phyloP scores from a whole-genome alignment of 306 rosid species.

The Oemleria cerasiformis region DNA sequence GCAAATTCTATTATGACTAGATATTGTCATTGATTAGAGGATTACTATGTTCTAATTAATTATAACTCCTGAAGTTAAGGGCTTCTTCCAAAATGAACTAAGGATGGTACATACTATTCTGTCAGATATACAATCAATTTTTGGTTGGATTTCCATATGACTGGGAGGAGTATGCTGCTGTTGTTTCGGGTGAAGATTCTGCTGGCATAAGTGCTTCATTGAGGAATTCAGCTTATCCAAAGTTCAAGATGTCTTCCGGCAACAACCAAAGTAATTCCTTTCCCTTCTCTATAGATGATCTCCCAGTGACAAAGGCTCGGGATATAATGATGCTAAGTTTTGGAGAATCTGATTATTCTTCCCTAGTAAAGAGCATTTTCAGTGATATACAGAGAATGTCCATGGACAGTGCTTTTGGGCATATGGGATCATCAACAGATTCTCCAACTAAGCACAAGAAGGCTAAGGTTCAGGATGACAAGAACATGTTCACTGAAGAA shows the following conservation, averaged over 20 bases:
- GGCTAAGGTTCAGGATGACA: not conserved
- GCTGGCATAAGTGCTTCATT: not conserved
- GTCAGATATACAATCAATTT: slow-evolving; percentile 52
- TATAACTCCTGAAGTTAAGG: not conserved
- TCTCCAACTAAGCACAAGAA: slow-evolving; percentile 3
- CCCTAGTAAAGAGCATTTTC: slow-evolving; percentile 14
- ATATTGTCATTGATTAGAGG: not conserved
- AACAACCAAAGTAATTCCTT: slow-evolving; percentile 5
- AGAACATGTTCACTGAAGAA: not conserved
- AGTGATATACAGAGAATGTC: slow-evolving; percentile 20
- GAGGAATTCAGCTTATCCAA: slow-evolving; percentile 22
- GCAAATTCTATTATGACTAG: not conserved
- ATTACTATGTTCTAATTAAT: not conserved
- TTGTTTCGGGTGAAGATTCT: slow-evolving; percentile 17
- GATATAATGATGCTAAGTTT: slow-evolving; percentile 29
- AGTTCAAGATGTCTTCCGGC: slow-evolving; percentile 21
- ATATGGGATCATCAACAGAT: slow-evolving; percentile 7
- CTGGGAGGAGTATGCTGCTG: slow-evolving; percentile 51
- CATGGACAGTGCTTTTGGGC: not conserved
- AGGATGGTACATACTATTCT: slow-evolving; percentile 2
- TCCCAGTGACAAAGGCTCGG: slow-evolving; percentile 21
- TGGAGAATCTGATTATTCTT: slow-evolving; percentile 30
- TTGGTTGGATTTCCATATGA: slow-evolving; percentile 68
- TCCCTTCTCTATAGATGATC: slow-evolving; percentile 24
- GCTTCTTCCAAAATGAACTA: not conserved